A percentile compares a stretch with the other conserved stretches of the same genome.
Evolutionary conservation across 176 grass and related monocot species (phyloP).

Genomic region (Lolium rigidum): DNA sequence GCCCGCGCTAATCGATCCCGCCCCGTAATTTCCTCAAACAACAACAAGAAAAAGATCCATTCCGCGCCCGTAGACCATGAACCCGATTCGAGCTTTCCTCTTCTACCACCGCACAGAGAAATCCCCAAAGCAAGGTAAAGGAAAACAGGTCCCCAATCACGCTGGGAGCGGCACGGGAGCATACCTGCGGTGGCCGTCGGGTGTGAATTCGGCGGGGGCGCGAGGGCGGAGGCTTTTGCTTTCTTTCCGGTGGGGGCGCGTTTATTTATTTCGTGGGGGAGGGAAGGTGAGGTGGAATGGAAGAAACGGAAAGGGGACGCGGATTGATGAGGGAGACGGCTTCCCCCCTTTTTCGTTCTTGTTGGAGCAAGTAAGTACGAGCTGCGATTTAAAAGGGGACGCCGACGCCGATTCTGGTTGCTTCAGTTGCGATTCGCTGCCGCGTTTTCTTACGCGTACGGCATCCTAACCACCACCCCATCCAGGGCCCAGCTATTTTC

Average conservation of each 20-base stretch:
- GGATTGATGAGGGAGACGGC: neutral
- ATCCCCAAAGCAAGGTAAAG: neutral
- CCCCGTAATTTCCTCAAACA: too few species aligned
- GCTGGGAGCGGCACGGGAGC: neutral
- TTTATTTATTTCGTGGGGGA: neutral
- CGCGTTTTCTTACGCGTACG: too few species aligned
- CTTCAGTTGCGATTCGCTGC: too few species aligned
- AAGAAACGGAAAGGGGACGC: slow-evolving; percentile 1
- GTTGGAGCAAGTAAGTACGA: too few species aligned
- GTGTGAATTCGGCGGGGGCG: slow-evolving; percentile 22
- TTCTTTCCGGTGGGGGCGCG: neutral
- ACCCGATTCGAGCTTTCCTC: neutral
- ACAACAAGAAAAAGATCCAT: neutral
- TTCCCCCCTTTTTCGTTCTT: too few species aligned
- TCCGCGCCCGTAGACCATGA: neutral
- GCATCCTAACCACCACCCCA: too few species aligned
- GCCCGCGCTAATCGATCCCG: slow-evolving; percentile 1
- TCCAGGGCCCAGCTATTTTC: too few species aligned
- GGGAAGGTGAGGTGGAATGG: neutral
- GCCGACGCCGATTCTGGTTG: too few species aligned
- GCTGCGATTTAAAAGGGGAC: too few species aligned
- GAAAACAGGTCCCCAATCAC: too few species aligned
- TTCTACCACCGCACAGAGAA: neutral
- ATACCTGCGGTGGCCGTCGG: neutral
- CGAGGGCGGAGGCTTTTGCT: neutral